These are phyloP conservation scores for Schizonepeta tenuifolia DNA, from an alignment of 257 asterid species.

Conservation along the genomic window DNA sequence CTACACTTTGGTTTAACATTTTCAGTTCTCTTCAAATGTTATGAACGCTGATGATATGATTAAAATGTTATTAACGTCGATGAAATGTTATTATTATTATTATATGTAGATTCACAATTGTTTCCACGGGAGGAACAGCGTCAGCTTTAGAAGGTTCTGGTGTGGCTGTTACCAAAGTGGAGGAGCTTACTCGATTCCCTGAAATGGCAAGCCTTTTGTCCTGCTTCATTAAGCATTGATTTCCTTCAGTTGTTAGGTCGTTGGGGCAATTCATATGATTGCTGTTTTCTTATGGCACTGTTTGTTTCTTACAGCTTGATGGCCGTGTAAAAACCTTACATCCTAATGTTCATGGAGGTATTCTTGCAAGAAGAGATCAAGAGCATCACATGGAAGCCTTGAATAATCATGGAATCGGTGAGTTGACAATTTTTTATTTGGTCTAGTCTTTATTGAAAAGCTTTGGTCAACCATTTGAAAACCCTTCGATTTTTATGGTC, in stretches of 20 bases:
- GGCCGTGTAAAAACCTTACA: conserved; percentile 99
- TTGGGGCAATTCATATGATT: not conserved
- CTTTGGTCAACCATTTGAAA: not conserved
- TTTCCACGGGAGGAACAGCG: conserved; percentile 98
- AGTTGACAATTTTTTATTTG: conserved; percentile 25
- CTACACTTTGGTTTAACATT: too few relatives aligned
- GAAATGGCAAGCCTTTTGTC: conserved; percentile 70
- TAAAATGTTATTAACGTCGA: not conserved
- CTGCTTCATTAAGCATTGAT: conserved; percentile 10
- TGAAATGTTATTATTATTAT: not conserved
- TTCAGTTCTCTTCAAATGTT: conserved; percentile 14
- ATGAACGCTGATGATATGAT: not conserved
- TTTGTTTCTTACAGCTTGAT: conserved; percentile 66
- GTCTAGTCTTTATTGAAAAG: not conserved
- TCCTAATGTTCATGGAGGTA: conserved; percentile 93
- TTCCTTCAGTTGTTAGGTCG: not conserved
- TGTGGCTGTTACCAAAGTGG: conserved; percentile 88
- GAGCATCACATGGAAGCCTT: conserved; percentile 94
- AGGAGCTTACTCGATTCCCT: conserved; percentile 87
- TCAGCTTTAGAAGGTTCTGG: conserved; percentile 78
- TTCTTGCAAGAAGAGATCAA: conserved; percentile 95
- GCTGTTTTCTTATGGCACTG: not conserved
- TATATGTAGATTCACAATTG: conserved; percentile 68
- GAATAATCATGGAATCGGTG: conserved; percentile 79
- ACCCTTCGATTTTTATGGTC: conserved; percentile 19